Percentiles rank a stretch among this genome's conserved stretches.
Conservation (phyloP, 768 basidiomycete genomes). For the Cystobasidium ongulense region DNA sequence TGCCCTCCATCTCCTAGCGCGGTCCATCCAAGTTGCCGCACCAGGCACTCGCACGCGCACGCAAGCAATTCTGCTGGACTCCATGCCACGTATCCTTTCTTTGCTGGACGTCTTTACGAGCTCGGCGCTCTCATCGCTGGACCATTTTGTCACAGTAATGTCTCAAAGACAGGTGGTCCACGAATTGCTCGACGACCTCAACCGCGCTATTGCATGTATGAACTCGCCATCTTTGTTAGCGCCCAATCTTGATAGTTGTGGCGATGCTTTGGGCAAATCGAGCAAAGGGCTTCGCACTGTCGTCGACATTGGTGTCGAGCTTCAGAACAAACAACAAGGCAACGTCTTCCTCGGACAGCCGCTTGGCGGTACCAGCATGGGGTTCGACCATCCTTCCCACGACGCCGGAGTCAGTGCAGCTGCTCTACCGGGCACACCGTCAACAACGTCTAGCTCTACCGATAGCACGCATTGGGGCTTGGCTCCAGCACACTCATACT, state of each 20-base stretch:
- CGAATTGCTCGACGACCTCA: slow-evolving; percentile 8
- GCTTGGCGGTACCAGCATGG: neutral
- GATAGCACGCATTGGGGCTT: neutral
- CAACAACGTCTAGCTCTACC: neutral
- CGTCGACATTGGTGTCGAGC: neutral
- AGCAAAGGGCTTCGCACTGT: neutral
- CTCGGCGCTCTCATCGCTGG: slow-evolving; percentile 7
- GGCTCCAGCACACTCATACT: neutral
- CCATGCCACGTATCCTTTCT: slow-evolving; percentile 22
- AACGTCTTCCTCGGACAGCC: neutral
- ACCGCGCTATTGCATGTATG: neutral
- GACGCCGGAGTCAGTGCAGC: no score
- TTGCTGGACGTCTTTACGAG: slow-evolving; percentile 17
- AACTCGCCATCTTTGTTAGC: neutral
- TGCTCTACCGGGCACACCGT: neutral
- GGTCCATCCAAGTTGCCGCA: neutral
- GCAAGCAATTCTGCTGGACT: slow-evolving; percentile 21
- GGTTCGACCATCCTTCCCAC: neutral
- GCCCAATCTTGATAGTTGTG: neutral
- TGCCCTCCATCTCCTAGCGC: slow-evolving; percentile 4
- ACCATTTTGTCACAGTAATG: slow-evolving; percentile 20
- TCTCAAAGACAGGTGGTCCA: slow-evolving; percentile 1
- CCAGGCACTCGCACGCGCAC: slow-evolving; percentile 22
- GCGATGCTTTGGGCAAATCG: neutral
- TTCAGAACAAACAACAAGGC: neutral